Conservation (phyloP, 2,329 filamentous ascomycete species). For the Aureobasidium sp. region DNA sequence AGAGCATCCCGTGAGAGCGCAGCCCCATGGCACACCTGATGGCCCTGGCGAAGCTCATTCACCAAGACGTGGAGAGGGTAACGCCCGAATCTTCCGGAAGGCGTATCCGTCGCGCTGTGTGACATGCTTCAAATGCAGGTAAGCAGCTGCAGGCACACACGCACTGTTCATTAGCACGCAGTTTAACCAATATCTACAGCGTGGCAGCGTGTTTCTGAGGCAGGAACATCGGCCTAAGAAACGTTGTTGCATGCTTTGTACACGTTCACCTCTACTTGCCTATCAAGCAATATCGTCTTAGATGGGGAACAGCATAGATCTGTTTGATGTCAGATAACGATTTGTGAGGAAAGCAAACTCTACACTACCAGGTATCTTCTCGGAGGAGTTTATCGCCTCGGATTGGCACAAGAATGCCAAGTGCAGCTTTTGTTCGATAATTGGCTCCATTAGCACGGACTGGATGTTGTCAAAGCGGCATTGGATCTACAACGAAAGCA, state of each 20-base stretch:
- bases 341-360: background rate
- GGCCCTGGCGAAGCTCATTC: background rate
- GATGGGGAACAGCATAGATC: background rate
- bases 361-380: background rate
- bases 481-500: slow-evolving; percentile 3
- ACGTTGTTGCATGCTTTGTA: background rate
- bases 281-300: background rate
- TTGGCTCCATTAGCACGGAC: background rate
- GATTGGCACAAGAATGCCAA: background rate
- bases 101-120: background rate
- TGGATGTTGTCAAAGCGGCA: background rate
- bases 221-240: background rate
- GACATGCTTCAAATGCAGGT: background rate
- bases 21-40: slow-evolving; percentile 5
- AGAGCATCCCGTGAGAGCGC: background rate
- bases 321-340: slow-evolving; percentile 3
- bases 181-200: background rate
- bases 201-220: background rate
- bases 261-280: background rate
- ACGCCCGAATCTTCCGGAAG: slow-evolving; percentile 10
- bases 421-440: background rate
- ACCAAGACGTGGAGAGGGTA: slow-evolving; percentile 6
- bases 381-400: background rate
- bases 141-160: slow-evolving; percentile 2
- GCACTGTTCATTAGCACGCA: background rate